Conservation (phyloP, 805 yeast genomes). For the Sugiyamaella smithiae region DNA sequence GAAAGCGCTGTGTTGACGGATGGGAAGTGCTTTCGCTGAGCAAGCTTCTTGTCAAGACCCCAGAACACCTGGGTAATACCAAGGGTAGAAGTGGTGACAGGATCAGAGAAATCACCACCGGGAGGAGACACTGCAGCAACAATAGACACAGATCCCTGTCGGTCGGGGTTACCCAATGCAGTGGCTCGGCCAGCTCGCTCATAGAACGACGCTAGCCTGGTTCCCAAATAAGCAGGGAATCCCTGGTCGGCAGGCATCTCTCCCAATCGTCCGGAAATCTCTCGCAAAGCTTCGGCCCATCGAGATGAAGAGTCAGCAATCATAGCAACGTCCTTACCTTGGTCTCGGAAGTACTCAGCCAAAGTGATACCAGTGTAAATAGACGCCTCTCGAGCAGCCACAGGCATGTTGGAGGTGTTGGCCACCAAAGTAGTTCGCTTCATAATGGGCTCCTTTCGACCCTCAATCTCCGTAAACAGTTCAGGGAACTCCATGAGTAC, state of each 20-base stretch:
- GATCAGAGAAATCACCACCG: slow-evolving; percentile 99
- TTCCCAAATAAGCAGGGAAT: slow-evolving; percentile 99
- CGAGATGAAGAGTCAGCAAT: slow-evolving; percentile 99
- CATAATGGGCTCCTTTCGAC: slow-evolving; percentile 97
- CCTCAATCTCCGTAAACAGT: slow-evolving; percentile 82
- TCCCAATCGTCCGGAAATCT: slow-evolving; percentile 99
- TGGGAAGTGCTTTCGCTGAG: slow-evolving; percentile 99
- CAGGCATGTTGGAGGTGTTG: slow-evolving; percentile 99
- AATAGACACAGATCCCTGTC: slow-evolving; percentile 97
- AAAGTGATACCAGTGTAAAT: slow-evolving; percentile 98
- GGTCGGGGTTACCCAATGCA: slow-evolving; percentile 94
- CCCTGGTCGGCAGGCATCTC: slow-evolving; percentile 99
- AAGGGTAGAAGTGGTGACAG: slow-evolving; percentile 95
- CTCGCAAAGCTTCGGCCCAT: slow-evolving; percentile 99
- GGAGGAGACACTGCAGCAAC: slow-evolving; percentile 99
- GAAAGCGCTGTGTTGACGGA: slow-evolving; percentile 95
- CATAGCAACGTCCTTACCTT: slow-evolving; percentile 98
- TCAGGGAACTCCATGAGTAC: slow-evolving; percentile 99
- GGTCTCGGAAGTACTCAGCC: slow-evolving; percentile 99
- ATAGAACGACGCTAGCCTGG: slow-evolving; percentile 96
- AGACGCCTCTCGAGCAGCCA: slow-evolving; percentile 99
- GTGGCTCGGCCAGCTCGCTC: slow-evolving; percentile 98
- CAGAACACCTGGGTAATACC: slow-evolving; percentile 99
- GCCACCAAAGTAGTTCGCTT: slow-evolving; percentile 99
- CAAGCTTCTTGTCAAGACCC: slow-evolving; percentile 99